Evolutionary conservation across 306 rosid species (phyloP).

Genomic region (Herpetospermum pedunculosum): DNA sequence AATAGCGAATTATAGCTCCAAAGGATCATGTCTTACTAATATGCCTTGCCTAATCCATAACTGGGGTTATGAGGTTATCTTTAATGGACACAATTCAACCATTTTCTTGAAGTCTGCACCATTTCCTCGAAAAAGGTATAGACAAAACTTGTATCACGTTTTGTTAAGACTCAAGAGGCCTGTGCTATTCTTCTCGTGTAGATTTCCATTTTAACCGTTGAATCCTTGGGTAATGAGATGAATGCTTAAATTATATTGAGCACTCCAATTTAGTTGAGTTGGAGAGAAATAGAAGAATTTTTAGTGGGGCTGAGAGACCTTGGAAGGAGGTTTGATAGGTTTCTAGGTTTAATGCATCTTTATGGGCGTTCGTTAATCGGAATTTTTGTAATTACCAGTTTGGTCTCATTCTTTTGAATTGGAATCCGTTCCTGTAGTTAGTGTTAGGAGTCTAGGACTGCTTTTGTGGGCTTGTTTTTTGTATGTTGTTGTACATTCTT

Average conservation of each 20-base stretch:
- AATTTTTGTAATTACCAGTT: background rate
- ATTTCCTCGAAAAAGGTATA: constrained; percentile 41
- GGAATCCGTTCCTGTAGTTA: background rate
- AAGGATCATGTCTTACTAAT: constrained; percentile 20
- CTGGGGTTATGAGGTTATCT: constrained; percentile 27
- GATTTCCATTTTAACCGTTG: background rate
- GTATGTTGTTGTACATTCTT: background rate
- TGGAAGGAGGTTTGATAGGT: background rate
- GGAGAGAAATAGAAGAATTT: background rate
- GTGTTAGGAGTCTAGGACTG: background rate
- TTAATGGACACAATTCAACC: constrained; percentile 19
- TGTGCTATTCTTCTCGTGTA: background rate
- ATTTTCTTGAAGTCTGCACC: constrained; percentile 22
- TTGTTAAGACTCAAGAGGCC: background rate
- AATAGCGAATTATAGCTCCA: constrained; percentile 23
- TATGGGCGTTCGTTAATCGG: too few relatives aligned
- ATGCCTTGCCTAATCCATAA: constrained; percentile 30
- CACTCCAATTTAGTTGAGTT: background rate
- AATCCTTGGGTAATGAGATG: background rate
- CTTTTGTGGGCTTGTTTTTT: background rate
- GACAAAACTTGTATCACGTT: background rate
- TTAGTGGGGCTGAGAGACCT: background rate
- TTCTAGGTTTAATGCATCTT: background rate
- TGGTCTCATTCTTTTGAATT: background rate
- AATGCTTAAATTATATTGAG: background rate